Base-by-base conservation (phyloP, 2,329 filamentous ascomycete genomes). In the Talaromyces sp. region DNA sequence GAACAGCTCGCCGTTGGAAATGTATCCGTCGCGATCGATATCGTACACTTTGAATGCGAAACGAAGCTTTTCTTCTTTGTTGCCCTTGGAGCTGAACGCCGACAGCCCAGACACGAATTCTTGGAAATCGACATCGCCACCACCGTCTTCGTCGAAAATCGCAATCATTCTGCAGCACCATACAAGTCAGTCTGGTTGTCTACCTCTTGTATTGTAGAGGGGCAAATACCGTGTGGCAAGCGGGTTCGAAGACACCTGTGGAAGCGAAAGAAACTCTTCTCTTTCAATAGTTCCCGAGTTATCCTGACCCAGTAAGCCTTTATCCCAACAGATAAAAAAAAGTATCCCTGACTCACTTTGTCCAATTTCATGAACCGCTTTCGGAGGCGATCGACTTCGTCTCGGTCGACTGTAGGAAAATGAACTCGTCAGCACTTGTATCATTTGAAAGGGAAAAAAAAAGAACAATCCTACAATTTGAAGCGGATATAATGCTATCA, bases 11-110 rank as follows among this genome's bases (percentile, higher is more conserved):
- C 95, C 95, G 78, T 99, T 99, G 82, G 91, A 96, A 74, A 99
- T 99, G 81, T 91, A 99, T 28, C 95, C 95, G 77, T 99, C 95
- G 64, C 95, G 91, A 79, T 99, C 95, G 73, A 99, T 98, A 77
- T 99, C 95, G 83, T 99, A 99, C 64, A 99, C 95, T 79, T 97
- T 96, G 86, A 99, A 99, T 52, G 95, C 95, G 74, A 99, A 99
- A 60, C 87, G 89, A 67, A 98, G 85, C 83, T 99, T 99, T 81
- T 99, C 94, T 79, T 97, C 92, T 83, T 99, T 98, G 82, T 98
- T 97, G 65, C 95, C 95, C 81, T 97, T 98, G 79, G 90, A 93
- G 75, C 90, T 95, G 83, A 99, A 99, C 47, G 95, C 95, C 68
- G 89, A 94, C 55, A 99, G 86, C 4, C 95, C 95, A 1, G 91